These are phyloP conservation scores for Curvularia spicifera DNA, from an alignment of 2,329 filamentous ascomycete species.

Conservation along the genomic window DNA sequence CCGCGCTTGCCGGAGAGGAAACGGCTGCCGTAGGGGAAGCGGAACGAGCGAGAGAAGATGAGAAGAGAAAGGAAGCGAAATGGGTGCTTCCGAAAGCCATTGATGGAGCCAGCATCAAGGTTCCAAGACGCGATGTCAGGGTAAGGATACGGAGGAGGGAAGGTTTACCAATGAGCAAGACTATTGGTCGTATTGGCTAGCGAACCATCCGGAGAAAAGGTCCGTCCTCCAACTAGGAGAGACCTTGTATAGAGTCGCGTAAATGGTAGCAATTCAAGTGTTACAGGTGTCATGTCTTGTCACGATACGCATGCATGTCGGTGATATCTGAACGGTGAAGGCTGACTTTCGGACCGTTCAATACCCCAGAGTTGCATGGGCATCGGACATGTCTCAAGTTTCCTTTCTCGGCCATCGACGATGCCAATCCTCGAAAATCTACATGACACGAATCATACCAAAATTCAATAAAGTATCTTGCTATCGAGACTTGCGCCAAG, in stretches of 20 bases:
- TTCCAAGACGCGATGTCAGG: slow-evolving; percentile 59
- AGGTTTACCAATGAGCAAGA: slow-evolving; percentile 24
- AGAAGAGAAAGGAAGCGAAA: slow-evolving; percentile 23
- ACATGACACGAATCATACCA: background rate
- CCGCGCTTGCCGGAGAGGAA: slow-evolving; percentile 25
- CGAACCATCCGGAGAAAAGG: slow-evolving; percentile 3
- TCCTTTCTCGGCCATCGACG: background rate
- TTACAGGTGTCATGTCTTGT: background rate
- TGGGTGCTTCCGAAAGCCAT: slow-evolving; percentile 61
- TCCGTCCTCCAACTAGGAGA: background rate
- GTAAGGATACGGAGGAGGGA: slow-evolving; percentile 59
- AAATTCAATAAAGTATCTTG: slow-evolving; percentile 1
- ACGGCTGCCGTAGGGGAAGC: slow-evolving; percentile 18
- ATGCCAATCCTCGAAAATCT: background rate
- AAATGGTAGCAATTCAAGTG: background rate
- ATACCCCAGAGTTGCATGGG: background rate
- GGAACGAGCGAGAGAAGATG: slow-evolving; percentile 15
- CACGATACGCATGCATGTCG: background rate
- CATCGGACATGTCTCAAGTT: background rate
- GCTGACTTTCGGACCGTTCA: background rate
- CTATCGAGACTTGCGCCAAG: background rate
- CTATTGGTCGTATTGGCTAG: slow-evolving; percentile 22
- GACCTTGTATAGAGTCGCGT: background rate
- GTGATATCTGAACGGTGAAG: background rate
- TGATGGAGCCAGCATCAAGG: slow-evolving; percentile 57